A percentile compares a stretch with the other conserved stretches of the same genome.
Evolutionary conservation across 164 flowering plant species (phyloP).

Genomic region (Umbellularia californica): DNA sequence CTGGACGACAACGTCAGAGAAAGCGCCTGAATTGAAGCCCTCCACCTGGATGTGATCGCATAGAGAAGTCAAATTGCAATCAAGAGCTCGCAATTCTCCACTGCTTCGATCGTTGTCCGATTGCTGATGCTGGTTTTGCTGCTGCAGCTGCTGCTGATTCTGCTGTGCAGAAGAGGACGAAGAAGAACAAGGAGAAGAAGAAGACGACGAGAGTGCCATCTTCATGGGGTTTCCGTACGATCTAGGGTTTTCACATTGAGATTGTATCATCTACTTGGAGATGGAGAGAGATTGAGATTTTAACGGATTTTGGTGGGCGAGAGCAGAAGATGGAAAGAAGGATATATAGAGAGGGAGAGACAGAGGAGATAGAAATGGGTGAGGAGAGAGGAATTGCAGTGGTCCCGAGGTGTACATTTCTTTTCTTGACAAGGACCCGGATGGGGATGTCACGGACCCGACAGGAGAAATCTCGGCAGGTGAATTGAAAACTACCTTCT

Average conservation of each 20-base stretch:
- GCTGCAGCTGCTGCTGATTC: background rate
- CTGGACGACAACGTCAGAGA: constrained; percentile 81
- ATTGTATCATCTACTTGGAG: background rate
- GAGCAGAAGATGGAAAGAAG: background rate
- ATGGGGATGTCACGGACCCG: too few relatives aligned
- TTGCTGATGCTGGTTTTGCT: constrained; percentile 14
- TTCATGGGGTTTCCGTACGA: background rate
- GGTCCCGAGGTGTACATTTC: too few relatives aligned
- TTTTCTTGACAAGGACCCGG: too few relatives aligned
- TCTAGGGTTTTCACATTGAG: background rate
- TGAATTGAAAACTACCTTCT: too few relatives aligned
- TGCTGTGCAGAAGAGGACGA: background rate
- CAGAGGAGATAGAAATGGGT: too few relatives aligned
- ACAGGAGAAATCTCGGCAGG: too few relatives aligned
- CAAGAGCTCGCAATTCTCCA: constrained; percentile 54
- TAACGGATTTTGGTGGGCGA: background rate
- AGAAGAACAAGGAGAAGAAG: too few relatives aligned
- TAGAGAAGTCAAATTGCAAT: constrained; percentile 75
- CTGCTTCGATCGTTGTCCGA: constrained; percentile 61
- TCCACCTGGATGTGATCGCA: constrained; percentile 88
- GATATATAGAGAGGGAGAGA: background rate
- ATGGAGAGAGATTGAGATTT: background rate
- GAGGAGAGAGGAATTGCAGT: too few relatives aligned
- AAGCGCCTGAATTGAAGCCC: constrained; percentile 79
- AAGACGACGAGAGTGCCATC: background rate